Evolutionary conservation across 768 basidiomycete genomes (phyloP).

Genomic region (Boletellus ananiceps): DNA sequence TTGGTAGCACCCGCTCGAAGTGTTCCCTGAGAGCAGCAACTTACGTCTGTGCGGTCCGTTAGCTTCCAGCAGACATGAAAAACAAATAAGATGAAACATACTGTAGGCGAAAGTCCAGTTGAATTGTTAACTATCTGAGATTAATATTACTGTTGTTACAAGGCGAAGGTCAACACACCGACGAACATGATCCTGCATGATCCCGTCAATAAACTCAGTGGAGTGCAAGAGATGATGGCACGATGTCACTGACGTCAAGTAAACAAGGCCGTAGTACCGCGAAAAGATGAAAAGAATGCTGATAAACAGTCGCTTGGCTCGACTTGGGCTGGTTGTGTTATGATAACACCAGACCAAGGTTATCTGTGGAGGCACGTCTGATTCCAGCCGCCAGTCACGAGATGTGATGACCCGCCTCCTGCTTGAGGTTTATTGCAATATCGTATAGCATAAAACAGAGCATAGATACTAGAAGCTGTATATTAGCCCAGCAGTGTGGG

Average conservation of each 20-base stretch:
- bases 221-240: not conserved
- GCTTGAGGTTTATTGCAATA: slow-evolving; percentile 16
- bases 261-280: slow-evolving; percentile 26
- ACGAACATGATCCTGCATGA: slow-evolving; percentile 11
- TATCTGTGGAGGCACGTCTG: slow-evolving; percentile 2
- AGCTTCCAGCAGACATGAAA: too few relatives aligned
- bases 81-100: too few relatives aligned
- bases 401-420: slow-evolving; percentile 6
- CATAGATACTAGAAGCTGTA: slow-evolving; percentile 3
- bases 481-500: not conserved
- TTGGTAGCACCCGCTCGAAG: not conserved
- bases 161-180: slow-evolving; percentile 7
- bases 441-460: slow-evolving; percentile 18
- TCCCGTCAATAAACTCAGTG: not conserved
- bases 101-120: slow-evolving; percentile 13
- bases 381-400: not conserved
- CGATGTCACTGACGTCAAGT: slow-evolving; percentile 10
- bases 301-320: slow-evolving; percentile 10
- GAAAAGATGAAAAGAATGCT: slow-evolving; percentile 18
- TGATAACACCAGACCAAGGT: slow-evolving; percentile 14
- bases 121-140: slow-evolving; percentile 15
- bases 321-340: not conserved
- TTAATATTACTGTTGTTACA: not conserved
- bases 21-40: not conserved
- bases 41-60: slow-evolving; percentile 13